These are phyloP conservation scores for Aureobasidium zeae DNA, from an alignment of 2,329 filamentous ascomycete genomes.

Conservation along the genomic window DNA sequence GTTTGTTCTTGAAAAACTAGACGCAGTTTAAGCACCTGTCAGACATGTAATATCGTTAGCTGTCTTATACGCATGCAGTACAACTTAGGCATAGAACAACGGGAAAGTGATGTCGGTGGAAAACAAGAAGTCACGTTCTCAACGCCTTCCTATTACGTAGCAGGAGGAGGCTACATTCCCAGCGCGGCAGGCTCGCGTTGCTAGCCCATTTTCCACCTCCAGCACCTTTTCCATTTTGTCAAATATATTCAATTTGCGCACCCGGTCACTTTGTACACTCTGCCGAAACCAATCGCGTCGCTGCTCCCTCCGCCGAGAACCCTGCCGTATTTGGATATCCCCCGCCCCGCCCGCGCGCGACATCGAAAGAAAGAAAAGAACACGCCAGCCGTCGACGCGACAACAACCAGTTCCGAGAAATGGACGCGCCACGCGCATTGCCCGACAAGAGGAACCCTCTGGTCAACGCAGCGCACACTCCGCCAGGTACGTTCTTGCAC, in stretches of 20 bases:
- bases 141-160: slow-evolving; percentile 4
- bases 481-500: slow-evolving; percentile 45
- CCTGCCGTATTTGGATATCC: not conserved
- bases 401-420: no score
- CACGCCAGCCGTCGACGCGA: not conserved
- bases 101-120: slow-evolving; percentile 6
- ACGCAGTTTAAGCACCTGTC: no score
- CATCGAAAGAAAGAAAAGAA: not conserved
- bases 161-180: not conserved
- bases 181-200: not conserved
- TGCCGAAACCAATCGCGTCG: not conserved
- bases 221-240: slow-evolving; percentile 5
- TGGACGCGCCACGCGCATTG: slow-evolving; percentile 32
- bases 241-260: not conserved
- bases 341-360: not conserved
- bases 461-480: slow-evolving; percentile 52
- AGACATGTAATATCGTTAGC: no score
- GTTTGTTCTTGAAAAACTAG: no score
- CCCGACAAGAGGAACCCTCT: slow-evolving; percentile 57
- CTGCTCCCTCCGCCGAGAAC: not conserved
- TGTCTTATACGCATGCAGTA: no score
- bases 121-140: slow-evolving; percentile 3
- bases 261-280: not conserved
- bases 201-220: slow-evolving; percentile 10
- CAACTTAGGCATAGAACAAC: no score